phyloP scores from a whole-genome alignment of 495 filamentous ascomycete species.

The Penicillium flavigenum region DNA sequence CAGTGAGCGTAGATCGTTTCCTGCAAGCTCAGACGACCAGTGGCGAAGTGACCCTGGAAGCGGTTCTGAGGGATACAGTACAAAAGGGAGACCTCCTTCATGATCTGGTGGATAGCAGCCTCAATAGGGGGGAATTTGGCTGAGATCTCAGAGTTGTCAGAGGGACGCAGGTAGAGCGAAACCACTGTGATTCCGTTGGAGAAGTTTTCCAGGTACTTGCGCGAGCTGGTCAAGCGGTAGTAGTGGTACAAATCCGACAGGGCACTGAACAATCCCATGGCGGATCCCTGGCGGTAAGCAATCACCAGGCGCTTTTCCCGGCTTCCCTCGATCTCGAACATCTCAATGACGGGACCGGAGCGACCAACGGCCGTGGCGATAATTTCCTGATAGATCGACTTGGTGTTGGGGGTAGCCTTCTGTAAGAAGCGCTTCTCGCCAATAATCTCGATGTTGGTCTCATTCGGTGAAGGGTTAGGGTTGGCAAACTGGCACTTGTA shows the following conservation, averaged over 20 bases:
- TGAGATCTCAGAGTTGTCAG: constrained; percentile 47
- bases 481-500: constrained; percentile 92
- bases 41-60: constrained; percentile 84
- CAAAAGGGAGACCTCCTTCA: constrained; percentile 93
- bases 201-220: constrained; percentile 99
- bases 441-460: constrained; percentile 87
- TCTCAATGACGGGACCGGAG: constrained; percentile 93
- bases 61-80: constrained; percentile 98
- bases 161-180: constrained; percentile 85
- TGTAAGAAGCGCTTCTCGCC: constrained; percentile 92
- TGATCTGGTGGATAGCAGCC: constrained; percentile 96
- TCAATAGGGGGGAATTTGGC: constrained; percentile 75
- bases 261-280: constrained; percentile 91
- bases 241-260: constrained; percentile 97
- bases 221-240: constrained; percentile 92
- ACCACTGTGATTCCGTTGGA: constrained; percentile 97
- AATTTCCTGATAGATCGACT: constrained; percentile 88
- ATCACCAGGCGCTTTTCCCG: constrained; percentile 91
- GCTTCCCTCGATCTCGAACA: constrained; percentile 90
- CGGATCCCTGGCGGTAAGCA: constrained; percentile 89
- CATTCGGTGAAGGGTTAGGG: constrained; percentile 63
- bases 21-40: constrained; percentile 86
- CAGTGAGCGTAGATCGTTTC: constrained; percentile 97
- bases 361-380: constrained; percentile 78
- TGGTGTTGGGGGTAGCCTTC: constrained; percentile 94